Base-by-base conservation (phyloP, 306 rosid genomes). In the Malus fusca region DNA sequence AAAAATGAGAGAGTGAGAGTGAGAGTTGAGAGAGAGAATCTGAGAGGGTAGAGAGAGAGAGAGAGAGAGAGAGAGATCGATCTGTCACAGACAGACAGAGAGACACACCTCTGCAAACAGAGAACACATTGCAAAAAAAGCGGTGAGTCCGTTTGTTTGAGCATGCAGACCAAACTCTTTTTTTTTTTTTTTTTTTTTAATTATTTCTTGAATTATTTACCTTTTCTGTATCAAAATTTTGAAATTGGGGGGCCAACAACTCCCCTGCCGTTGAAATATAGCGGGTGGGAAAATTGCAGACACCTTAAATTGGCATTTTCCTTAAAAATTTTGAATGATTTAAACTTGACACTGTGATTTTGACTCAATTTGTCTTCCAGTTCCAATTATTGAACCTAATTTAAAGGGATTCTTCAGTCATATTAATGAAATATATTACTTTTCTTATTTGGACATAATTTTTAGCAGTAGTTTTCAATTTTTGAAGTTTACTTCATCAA, bases 101-200 rank as follows among this genome's bases (percentile, higher is more conserved):
- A 81, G 80, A 83, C 55, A 42, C 77, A 66, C 59, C 79, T 75
- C 88, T 88, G 82, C 56, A 67, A 78, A 74, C 85, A 78, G 78
- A 84, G 82, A 75, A 80, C 89, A 74, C 78, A 66, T 75, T 62
- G 88, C 90, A 83, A 85, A 77, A 46, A 83, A 85, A 88, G 87
- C 88, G 91, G 90, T 89, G 88, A 84, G 87, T 83, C 90, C 87
- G 84, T 83, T 88, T 82, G 62, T 78, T 62, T 70, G 44, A 87
- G 82, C 93, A 87, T 90, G 94, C 92, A 89, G 64, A 77, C 31
- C 30, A 14, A 17, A 12, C 40, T 35, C 4, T 40, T 17, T 72
- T 33, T 30, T 68, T n/a, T 56, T 30, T 17, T 30, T 43, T n/a
- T 4, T 37, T 30, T 17, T 30, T 43, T n/a, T n/a, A n/a, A n/a